Evolutionary conservation across 331 rosid genomes (phyloP).

Genomic region (Dryas integrifolia): DNA sequence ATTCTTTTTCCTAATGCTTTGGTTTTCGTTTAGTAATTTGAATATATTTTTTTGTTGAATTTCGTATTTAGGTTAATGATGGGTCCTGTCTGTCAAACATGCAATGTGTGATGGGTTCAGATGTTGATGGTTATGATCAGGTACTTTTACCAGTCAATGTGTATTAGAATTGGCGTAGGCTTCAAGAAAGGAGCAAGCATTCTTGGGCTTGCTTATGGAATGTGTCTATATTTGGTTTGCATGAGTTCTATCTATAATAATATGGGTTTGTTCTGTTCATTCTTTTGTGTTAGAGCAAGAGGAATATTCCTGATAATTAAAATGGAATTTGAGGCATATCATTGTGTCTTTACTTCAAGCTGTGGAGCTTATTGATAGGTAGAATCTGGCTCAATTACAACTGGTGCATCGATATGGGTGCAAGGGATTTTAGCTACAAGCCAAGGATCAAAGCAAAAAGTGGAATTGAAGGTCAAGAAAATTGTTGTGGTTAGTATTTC

Average conservation of each 20-base stretch:
- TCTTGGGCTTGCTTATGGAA: background rate
- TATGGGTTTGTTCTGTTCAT: background rate
- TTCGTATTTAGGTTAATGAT: constrained; percentile 67
- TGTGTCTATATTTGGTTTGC: background rate
- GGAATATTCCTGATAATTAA: background rate
- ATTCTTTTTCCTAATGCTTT: background rate
- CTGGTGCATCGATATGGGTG: constrained; percentile 92
- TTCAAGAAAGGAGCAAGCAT: too few species aligned
- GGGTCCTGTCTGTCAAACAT: constrained; percentile 96
- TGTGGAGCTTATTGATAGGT: constrained; percentile 56
- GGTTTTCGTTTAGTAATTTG: background rate
- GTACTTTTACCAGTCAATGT: constrained; percentile 31
- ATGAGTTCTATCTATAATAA: background rate
- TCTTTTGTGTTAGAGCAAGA: background rate
- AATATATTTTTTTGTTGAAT: background rate
- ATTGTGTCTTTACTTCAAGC: constrained; percentile 32
- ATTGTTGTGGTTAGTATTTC: constrained; percentile 67
- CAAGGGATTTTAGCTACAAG: constrained; percentile 77
- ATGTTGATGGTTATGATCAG: constrained; percentile 82
- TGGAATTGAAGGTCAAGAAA: constrained; percentile 86
- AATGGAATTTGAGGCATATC: constrained; percentile 5
- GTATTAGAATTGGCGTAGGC: too few species aligned
- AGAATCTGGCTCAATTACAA: constrained; percentile 66
- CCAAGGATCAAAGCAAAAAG: constrained; percentile 87
- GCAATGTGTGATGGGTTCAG: constrained; percentile 81